A percentile compares a stretch with the other conserved stretches of the same genome.
Evolutionary conservation across 192 early-diverging fungal species (phyloP).

Genomic region (Phlyctochytrium planicorne): DNA sequence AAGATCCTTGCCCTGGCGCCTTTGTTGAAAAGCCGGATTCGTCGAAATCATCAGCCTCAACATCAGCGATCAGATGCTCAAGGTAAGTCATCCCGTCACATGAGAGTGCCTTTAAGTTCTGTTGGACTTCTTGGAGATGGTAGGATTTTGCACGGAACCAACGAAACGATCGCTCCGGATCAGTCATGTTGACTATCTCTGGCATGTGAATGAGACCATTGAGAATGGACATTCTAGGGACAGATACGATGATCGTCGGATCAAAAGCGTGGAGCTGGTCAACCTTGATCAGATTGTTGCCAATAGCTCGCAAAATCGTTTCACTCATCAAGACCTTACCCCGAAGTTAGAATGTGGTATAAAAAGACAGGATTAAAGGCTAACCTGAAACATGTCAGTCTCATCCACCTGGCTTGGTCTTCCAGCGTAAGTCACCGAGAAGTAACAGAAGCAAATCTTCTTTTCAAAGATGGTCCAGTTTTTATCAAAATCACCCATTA

Average conservation of each 20-base stretch:
- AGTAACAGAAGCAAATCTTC: conserved; percentile 70
- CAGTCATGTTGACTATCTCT: conserved; percentile 54
- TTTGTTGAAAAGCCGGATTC: too few species aligned
- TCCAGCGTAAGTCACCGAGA: conserved; percentile 50
- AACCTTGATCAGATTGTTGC: conserved; percentile 24
- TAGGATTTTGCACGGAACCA: conserved; percentile 59
- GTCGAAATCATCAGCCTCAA: neutral
- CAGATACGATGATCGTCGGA: conserved; percentile 55
- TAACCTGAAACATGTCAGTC: conserved; percentile 53
- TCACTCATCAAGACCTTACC: conserved; percentile 61
- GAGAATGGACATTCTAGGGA: conserved; percentile 62
- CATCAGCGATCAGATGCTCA: neutral
- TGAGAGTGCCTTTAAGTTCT: conserved; percentile 71
- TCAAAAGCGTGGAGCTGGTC: conserved; percentile 57
- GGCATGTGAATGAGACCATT: conserved; percentile 53
- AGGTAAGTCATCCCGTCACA: neutral
- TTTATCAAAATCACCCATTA: conserved; percentile 63
- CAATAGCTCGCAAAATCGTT: conserved; percentile 51
- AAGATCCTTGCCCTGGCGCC: neutral
- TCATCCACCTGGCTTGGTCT: conserved; percentile 41
- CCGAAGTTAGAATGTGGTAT: neutral
- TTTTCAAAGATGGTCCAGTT: conserved; percentile 69
- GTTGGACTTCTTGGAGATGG: conserved; percentile 76
- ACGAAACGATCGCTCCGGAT: conserved; percentile 51
- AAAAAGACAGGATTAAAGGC: conserved; percentile 27